Base-by-base conservation (phyloP, 441 rosid species). In the Gossypium aridum region DNA sequence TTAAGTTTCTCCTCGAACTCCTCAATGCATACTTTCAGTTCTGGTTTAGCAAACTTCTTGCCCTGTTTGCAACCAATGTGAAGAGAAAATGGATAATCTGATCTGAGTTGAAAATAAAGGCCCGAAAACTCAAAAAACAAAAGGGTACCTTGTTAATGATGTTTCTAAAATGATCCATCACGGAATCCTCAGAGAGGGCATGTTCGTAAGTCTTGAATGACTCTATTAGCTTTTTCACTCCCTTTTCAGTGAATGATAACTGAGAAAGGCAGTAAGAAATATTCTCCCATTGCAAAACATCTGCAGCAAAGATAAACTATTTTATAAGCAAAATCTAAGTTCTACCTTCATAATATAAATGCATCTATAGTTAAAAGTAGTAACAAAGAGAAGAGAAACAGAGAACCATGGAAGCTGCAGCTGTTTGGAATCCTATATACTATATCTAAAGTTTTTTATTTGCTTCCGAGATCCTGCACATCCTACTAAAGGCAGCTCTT, bases 21-120 rank as follows among this genome's bases (percentile, higher is more conserved):
- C 78, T 96, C 99, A 7, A 94, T 90, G 86, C 92, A 90, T 6
- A 81, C 83, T 85, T 91, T 96, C 12, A 96, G 84, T 80, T 96
- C 99, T 75, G 98, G 97, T 84, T 92, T 96, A 22, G 97, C 96
- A 77, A 96, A 96, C 82, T 96, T 96, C 85, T 94, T 96, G 13
- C 88, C 86, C 99, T 96, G 92, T 78, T 83, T 74, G 73, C 71
- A 65, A 79, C 68, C 8, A 73, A 63, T 14, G 56, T 37, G 64
- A 31, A 49, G 26, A 70, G 22, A 60, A 62, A 66, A 37, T 37
- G 67, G 1, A 63, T 51, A 34, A 57, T 56, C 54, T 22, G 72
- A 61, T 56, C 54, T 34, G 71, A 64, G 43, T 34, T 16, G 45
- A 67, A 67, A 71, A 74, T 17, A 51, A 60, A 59, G 17, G 20